Evolutionary conservation across 345 rosid species (phyloP).

Genomic region (Nasturtium officinale): DNA sequence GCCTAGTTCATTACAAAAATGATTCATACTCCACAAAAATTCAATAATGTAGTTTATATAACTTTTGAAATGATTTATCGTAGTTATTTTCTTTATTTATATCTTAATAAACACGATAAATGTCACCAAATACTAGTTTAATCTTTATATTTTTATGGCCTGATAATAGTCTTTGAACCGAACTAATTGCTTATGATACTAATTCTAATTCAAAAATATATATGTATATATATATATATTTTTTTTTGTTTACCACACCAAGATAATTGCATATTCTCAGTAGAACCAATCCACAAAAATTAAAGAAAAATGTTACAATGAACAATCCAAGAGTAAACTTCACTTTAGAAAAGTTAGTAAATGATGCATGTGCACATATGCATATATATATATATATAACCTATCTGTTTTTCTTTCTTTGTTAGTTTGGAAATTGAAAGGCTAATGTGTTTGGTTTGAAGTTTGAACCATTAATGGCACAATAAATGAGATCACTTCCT

Average conservation of each 20-base stretch:
- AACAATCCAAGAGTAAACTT: background rate
- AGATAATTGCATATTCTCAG: no score
- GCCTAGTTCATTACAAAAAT: background rate
- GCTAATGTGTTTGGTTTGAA: constrained; percentile 32
- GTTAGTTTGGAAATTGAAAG: constrained; percentile 31
- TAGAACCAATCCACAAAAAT: no score
- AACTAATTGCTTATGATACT: background rate
- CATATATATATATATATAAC: background rate
- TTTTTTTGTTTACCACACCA: no score
- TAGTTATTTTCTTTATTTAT: background rate
- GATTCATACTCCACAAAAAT: background rate
- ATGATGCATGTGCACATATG: background rate
- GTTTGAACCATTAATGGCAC: constrained; percentile 28
- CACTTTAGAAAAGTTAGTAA: background rate
- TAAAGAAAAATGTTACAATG: no score
- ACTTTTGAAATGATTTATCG: background rate
- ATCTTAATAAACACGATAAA: background rate
- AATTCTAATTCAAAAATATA: background rate
- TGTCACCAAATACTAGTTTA: background rate
- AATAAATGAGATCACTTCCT: constrained; percentile 34
- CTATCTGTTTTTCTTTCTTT: constrained; percentile 19
- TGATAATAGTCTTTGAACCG: background rate
- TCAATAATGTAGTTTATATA: background rate
- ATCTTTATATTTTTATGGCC: background rate
- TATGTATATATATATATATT: no score